Base-by-base conservation (phyloP, 1,284 basidiomycete genomes). In the Cryptococcus amylolentus region DNA sequence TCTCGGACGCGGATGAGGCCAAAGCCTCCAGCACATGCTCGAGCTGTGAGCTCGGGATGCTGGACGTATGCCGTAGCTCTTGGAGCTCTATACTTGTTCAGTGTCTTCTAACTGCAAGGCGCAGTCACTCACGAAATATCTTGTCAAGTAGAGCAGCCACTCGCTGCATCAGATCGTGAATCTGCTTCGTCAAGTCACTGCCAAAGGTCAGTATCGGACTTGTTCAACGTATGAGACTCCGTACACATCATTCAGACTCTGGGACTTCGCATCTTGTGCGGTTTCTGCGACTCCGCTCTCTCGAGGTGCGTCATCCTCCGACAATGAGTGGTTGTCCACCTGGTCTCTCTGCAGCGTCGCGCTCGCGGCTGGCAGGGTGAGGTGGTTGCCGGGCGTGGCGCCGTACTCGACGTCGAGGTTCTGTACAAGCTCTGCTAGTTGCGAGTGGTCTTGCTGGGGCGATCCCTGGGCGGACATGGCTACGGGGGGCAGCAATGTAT, bases 21-120 rank as follows among this genome's bases (percentile, higher is more conserved):
- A 35, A 54, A 5, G 56, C 57, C 13, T 63, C 66, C 5, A 67
- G 45, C 1, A 63, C 57, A 13, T 49, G 49, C 47, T 67, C 65
- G 51, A 66, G 80, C 41, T 73, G 81, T 44, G 80, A 82, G 46
- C 80, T 10, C 13, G 58, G 18, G 80, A 82, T 61, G 82, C 81
- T 5, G n/a, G 52, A 54, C 2, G 66, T 57, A 52, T 73, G 72
- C 16, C 73, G 68, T 4, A 72, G 53, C 51, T 74, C 72, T 52
- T 74, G 62, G 27, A 70, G 65, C 56, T 70, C 66, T 65, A 37
- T n/a, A 42, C 9, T 42, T 23, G 8, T 8, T 42, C 20, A 42
- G 41, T 5, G 2, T n/a, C 14, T n/a, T 8, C 41, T 13, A 7
- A 42, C n/a, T 42, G 1, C 14, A n/a, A 23, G 23, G 23, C 14